Percentiles rank a stretch among this genome's conserved stretches.
Evolutionary conservation across 768 basidiomycete species (phyloP).

Genomic region (Russula foetens): DNA sequence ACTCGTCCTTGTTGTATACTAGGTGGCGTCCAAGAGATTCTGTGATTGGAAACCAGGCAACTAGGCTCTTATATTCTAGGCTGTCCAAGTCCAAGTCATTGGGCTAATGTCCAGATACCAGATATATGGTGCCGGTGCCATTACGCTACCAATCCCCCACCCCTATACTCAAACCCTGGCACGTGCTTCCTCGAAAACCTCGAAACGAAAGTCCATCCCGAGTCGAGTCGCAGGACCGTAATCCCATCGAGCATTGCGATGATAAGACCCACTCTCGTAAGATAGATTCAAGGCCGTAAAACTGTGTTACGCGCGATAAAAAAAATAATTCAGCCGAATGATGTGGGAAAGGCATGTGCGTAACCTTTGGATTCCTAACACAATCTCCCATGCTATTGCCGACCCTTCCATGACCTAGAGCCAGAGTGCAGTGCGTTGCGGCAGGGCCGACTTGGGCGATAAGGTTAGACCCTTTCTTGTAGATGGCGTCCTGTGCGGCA

Average conservation of each 20-base stretch:
- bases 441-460: constrained; percentile 42
- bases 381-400: constrained; percentile 62
- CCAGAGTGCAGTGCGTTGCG: constrained; percentile 77
- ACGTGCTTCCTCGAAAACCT: constrained; percentile 25
- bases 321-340: not conserved
- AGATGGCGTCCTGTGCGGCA: constrained; percentile 49
- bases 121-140: not conserved
- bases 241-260: constrained; percentile 83
- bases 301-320: constrained; percentile 13
- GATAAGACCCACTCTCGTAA: constrained; percentile 72
- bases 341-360: constrained; percentile 18
- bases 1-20: not conserved
- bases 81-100: no score
- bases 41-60: not conserved
- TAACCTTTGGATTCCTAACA: constrained; percentile 80
- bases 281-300: constrained; percentile 61
- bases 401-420: constrained; percentile 87
- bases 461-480: constrained; percentile 53
- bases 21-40: not conserved
- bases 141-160: constrained; percentile 19
- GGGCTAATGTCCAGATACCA: no score
- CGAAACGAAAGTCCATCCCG: constrained; percentile 43
- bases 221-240: constrained; percentile 66
- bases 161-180: constrained; percentile 20
- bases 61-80: not conserved